Evolutionary conservation across 805 yeast genomes (phyloP).

Genomic region (Candida tibetensis): DNA sequence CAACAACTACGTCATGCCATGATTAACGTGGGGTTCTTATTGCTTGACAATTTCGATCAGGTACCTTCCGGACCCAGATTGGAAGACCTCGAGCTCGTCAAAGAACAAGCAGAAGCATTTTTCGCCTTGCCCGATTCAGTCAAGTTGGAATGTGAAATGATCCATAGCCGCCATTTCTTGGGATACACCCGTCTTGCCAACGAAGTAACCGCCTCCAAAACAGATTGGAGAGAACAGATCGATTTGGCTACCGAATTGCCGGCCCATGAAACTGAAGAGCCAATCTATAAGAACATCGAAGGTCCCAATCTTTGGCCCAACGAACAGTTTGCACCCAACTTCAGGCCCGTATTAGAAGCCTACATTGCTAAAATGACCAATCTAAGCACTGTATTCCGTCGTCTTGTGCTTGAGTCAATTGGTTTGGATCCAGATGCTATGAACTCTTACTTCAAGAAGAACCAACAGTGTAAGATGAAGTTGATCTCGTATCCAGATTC

Average conservation of each 20-base stretch:
- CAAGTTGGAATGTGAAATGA: slow-evolving; percentile 50
- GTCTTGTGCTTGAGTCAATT: slow-evolving; percentile 54
- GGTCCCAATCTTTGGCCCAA: slow-evolving; percentile 61
- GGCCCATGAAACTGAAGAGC: slow-evolving; percentile 37
- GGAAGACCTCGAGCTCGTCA: slow-evolving; percentile 35
- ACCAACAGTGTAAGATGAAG: slow-evolving; percentile 53
- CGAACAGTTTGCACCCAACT: slow-evolving; percentile 38
- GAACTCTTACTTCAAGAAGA: slow-evolving; percentile 48
- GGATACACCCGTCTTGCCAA: slow-evolving; percentile 58
- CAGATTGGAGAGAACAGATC: slow-evolving; percentile 62
- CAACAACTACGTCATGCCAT: slow-evolving; percentile 43
- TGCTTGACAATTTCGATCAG: slow-evolving; percentile 38
- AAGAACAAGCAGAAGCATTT: slow-evolving; percentile 38
- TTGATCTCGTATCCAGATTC: slow-evolving; percentile 56
- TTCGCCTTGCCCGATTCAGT: slow-evolving; percentile 47
- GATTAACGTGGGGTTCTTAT: slow-evolving; percentile 55
- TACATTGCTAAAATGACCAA: slow-evolving; percentile 47
- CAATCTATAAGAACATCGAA: slow-evolving; percentile 47
- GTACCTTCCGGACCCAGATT: slow-evolving; percentile 28
- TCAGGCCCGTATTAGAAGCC: slow-evolving; percentile 37
- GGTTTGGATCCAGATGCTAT: slow-evolving; percentile 46
- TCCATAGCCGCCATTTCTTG: slow-evolving; percentile 53
- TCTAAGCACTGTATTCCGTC: slow-evolving; percentile 41
- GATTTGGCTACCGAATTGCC: slow-evolving; percentile 56
- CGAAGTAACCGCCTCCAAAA: slow-evolving; percentile 51